Base-by-base conservation (phyloP, 2,329 filamentous ascomycete species). In the Beauveria pseudobassiana region DNA sequence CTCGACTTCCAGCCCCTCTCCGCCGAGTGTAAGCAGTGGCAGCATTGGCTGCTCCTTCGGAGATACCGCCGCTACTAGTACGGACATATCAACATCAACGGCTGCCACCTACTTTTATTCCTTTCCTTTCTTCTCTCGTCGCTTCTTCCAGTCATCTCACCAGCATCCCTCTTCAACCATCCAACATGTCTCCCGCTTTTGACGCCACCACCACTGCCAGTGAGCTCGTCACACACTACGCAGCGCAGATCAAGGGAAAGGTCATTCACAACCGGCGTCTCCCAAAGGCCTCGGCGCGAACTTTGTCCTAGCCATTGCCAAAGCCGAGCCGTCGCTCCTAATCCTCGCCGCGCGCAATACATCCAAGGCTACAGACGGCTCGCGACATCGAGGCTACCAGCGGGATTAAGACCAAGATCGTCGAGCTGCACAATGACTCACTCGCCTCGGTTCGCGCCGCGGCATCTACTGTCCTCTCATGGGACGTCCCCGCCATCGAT, bases 261-360 rank as follows among this genome's bases (percentile, higher is more conserved):
- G 66, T 67, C 0, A 63, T 76, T 77, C 10, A 69, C 72, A 16
- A 76, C 74, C 7, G 74, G 75, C 34, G 69, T 74, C 40, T 71
- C 71, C 4, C 72, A 68, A 68, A 42, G 67, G 70, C 7, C 66
- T 76, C 6, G 75, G 74, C 22, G 69, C 69, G 22, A 59, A 63
- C 18, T 74, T 74, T 43, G 68, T 68, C 24, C 51, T 65, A 10
- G 63, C 68, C 30, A 68, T 79, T 49, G 75, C 77, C 20, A 63
- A 69, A 7, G 72, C 72, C 30, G 64, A 70, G 2, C 75, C 77
- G 0, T 62, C 69, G 10, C 63, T 72, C 46, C 73, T 80, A 42
- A 74, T 76, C 46, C 72, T 78, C 24, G 76, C 70, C 24, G 74
- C 74, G 20, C 77, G 78, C 57, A 76, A 70, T 38, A 52, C 66